These are phyloP conservation scores for Xerocomellus intermedius DNA, from an alignment of 768 basidiomycete species.

Conservation along the genomic window DNA sequence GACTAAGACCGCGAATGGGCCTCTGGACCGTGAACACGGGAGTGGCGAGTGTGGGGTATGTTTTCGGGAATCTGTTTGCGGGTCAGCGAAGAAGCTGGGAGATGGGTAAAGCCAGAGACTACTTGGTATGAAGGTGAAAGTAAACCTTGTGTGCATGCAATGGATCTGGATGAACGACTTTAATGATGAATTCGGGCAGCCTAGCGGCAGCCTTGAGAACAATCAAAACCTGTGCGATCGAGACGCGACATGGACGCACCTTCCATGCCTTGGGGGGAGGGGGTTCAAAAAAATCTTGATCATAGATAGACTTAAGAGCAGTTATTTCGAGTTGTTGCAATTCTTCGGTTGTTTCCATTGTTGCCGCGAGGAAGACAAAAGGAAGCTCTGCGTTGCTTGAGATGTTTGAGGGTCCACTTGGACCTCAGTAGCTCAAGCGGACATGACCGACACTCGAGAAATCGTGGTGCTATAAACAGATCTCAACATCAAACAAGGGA, in stretches of 20 bases:
- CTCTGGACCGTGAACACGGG: conserved; percentile 69
- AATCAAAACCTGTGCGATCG: conserved; percentile 1
- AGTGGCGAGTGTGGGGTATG: conserved; percentile 71
- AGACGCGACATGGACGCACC: conserved; percentile 38
- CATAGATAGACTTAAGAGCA: conserved; percentile 78
- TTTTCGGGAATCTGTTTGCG: conserved; percentile 65
- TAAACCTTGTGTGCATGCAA: conserved; percentile 55
- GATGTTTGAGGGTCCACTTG: conserved; percentile 57
- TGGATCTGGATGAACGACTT: conserved; percentile 63
- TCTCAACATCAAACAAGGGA: conserved; percentile 1
- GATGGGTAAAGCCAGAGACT: conserved; percentile 17
- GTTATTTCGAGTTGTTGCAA: conserved; percentile 69
- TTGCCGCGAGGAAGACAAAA: conserved; percentile 19
- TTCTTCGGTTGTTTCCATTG: conserved; percentile 75
- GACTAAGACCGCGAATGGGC: conserved; percentile 55
- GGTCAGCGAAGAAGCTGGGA: background rate
- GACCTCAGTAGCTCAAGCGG: conserved; percentile 77
- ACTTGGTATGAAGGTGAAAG: conserved; percentile 73
- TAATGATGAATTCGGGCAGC: conserved; percentile 75
- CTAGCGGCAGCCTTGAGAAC: conserved; percentile 57
- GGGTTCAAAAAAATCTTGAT: conserved; percentile 69
- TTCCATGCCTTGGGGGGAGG: conserved; percentile 84
- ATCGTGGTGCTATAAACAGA: conserved; percentile 9
- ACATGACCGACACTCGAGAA: conserved; percentile 43
- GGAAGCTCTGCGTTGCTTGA: conserved; percentile 45